phyloP scores from a whole-genome alignment of 2,329 filamentous ascomycete species.

The Colletotrichum musae region DNA sequence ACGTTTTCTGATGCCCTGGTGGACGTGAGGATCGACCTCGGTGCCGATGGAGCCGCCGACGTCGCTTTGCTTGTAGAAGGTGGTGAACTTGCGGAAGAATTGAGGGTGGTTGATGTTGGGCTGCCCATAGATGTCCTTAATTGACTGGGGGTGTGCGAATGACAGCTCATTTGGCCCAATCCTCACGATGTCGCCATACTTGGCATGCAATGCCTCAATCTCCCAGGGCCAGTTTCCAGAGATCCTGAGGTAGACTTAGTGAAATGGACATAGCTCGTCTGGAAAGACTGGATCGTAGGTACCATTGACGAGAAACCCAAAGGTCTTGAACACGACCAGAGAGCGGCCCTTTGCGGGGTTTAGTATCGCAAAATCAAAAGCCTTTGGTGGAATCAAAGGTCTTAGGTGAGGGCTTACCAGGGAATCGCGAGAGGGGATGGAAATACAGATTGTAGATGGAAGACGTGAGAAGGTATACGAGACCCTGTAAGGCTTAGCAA shows the following conservation, averaged over 20 bases:
- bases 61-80: constrained; percentile 25
- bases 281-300: not conserved
- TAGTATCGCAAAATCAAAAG: not conserved
- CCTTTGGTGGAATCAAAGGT: no score
- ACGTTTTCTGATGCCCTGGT: constrained; percentile 25
- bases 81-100: constrained; percentile 32
- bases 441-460: constrained; percentile 21
- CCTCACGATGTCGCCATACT: constrained; percentile 56
- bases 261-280: no score
- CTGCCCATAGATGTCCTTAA: constrained; percentile 58
- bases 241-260: not conserved
- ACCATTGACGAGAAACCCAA: constrained; percentile 28
- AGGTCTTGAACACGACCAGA: constrained; percentile 17
- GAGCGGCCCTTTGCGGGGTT: constrained; percentile 6
- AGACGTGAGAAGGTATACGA: constrained; percentile 10
- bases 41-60: constrained; percentile 40
- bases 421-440: constrained; percentile 16
- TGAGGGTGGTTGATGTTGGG: constrained; percentile 40
- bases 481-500: not conserved
- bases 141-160: constrained; percentile 53
- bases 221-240: constrained; percentile 25
- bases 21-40: constrained; percentile 20
- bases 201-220: constrained; percentile 17
- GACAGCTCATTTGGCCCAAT: constrained; percentile 62
- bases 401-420: not conserved